Percentiles rank a stretch among this genome's conserved stretches.
Evolutionary conservation across 2,329 filamentous ascomycete species (phyloP).

Genomic region (Periconia digitata): DNA sequence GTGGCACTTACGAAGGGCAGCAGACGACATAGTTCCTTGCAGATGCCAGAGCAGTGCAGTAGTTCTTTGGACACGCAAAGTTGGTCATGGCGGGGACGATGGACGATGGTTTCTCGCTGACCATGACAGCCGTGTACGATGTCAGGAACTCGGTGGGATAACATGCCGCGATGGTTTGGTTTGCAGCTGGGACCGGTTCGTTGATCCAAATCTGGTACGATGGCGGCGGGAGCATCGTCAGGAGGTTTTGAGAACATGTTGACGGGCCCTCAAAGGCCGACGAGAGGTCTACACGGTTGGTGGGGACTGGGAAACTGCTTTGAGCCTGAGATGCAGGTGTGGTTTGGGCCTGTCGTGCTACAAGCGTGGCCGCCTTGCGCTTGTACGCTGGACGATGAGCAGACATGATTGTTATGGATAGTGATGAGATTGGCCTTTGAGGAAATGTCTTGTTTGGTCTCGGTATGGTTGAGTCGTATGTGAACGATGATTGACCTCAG

Average conservation of each 20-base stretch:
- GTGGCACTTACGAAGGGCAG: slow-evolving; percentile 25
- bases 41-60: slow-evolving; percentile 19
- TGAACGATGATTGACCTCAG: no score
- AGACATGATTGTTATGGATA: background rate
- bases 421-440: background rate
- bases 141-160: slow-evolving; percentile 26
- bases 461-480: no score
- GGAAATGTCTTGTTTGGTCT: background rate
- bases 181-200: slow-evolving; percentile 24
- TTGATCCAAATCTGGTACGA: slow-evolving; percentile 28
- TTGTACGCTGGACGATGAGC: background rate
- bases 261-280: slow-evolving; percentile 28
- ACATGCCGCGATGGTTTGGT: slow-evolving; percentile 21
- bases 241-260: slow-evolving; percentile 22
- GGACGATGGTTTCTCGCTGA: slow-evolving; percentile 12
- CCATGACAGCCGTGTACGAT: slow-evolving; percentile 19
- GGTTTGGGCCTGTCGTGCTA: background rate
- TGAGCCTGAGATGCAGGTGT: slow-evolving; percentile 1
- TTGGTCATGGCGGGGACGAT: slow-evolving; percentile 29
- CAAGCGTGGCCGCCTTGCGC: background rate
- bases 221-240: slow-evolving; percentile 26
- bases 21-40: slow-evolving; percentile 28
- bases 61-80: slow-evolving; percentile 27
- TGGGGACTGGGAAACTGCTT: slow-evolving; percentile 10
- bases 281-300: slow-evolving; percentile 19